These are phyloP conservation scores for Skeletonema tropicum DNA, from an alignment of 108 stramenopile species.

Conservation along the genomic window DNA sequence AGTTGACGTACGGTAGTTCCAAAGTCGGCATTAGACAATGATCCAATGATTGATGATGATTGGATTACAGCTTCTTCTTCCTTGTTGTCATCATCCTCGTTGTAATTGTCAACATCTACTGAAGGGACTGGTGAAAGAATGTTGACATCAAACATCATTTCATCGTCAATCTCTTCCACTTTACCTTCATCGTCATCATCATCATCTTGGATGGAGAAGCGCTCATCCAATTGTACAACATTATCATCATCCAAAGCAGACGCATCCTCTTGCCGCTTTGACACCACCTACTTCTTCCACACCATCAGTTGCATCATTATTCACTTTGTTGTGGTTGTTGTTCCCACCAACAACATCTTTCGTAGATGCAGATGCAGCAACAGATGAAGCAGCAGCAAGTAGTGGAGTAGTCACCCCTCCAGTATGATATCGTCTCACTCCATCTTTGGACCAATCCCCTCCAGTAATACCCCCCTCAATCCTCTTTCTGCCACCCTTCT, in stretches of 20 bases:
- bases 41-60: too few relatives aligned
- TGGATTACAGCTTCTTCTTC: not conserved
- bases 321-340: too few relatives aligned
- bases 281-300: too few relatives aligned
- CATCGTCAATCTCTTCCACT: constrained; percentile 13
- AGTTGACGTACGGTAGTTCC: not conserved
- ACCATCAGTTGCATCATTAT: not conserved
- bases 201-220: not conserved
- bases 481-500: too few relatives aligned
- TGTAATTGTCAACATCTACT: not conserved
- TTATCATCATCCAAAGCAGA: too few relatives aligned
- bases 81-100: too few relatives aligned
- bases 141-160: constrained; percentile 13
- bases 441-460: constrained; percentile 45
- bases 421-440: constrained; percentile 46
- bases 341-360: too few relatives aligned
- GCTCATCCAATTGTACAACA: not conserved
- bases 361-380: too few relatives aligned
- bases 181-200: not conserved
- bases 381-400: not conserved
- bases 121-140: constrained; percentile 15
- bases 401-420: constrained; percentile 14
- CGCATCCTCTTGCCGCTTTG: too few relatives aligned
- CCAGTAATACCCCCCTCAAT: constrained; percentile 26
- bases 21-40: not conserved